These are phyloP conservation scores for Berkeleyomyces rouxiae DNA, from an alignment of 2,329 filamentous ascomycete species.

Conservation along the genomic window DNA sequence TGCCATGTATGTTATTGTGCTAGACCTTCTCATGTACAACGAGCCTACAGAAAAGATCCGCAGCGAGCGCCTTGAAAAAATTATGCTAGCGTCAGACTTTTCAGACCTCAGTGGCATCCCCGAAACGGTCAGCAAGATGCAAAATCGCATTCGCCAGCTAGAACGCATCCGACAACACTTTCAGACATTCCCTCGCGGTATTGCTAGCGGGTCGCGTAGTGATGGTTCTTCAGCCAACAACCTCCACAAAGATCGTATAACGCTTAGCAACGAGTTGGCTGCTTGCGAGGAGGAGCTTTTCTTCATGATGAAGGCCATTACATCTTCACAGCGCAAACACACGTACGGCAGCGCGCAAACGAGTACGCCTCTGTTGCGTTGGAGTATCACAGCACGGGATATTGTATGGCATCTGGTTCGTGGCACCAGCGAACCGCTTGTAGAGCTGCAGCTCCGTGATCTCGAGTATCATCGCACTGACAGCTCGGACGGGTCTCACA, in stretches of 20 bases:
- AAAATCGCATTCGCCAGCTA: conserved; percentile 81
- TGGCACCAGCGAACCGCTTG: conserved; percentile 70
- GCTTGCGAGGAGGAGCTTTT: conserved; percentile 93
- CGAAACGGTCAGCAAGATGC: conserved; percentile 77
- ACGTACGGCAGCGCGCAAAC: conserved; percentile 31
- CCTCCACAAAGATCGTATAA: conserved; percentile 67
- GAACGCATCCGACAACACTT: conserved; percentile 96
- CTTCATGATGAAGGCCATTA: conserved; percentile 99
- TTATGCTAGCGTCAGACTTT: conserved; percentile 96
- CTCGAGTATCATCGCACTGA: conserved; percentile 90
- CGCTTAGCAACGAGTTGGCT: conserved; percentile 77
- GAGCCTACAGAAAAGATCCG: conserved; percentile 96
- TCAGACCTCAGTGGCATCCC: conserved; percentile 89
- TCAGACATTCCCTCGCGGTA: conserved; percentile 70
- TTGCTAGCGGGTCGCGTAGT: neutral
- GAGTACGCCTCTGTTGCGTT: conserved; percentile 66
- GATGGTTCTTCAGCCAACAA: neutral
- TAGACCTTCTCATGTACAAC: conserved; percentile 89
- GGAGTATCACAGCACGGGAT: conserved; percentile 86
- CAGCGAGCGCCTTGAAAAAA: conserved; percentile 88
- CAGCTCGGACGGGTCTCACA: conserved; percentile 91
- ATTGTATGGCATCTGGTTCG: conserved; percentile 95
- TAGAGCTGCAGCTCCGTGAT: conserved; percentile 83
- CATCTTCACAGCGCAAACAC: conserved; percentile 76
- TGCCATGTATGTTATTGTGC: conserved; percentile 91